Conservation (phyloP, 805 yeast species). For the Teunomyces funiuensis region DNA sequence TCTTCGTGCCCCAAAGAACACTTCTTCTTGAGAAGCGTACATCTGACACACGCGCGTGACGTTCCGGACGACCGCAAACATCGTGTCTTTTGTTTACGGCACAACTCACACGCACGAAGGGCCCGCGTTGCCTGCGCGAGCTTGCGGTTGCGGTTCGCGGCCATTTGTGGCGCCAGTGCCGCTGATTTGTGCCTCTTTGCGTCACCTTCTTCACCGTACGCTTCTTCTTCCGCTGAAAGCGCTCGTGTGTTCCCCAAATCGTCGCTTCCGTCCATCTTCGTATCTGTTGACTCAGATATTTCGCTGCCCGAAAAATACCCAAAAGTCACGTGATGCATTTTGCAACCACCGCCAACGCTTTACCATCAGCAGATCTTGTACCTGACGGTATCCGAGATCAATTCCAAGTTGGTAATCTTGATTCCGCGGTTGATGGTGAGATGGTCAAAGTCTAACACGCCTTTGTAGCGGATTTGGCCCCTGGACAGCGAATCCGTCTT, state of each 20-base stretch:
- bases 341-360: too few species aligned
- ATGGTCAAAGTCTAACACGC: constrained; percentile 33
- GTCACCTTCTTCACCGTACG: neutral
- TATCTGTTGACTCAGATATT: neutral
- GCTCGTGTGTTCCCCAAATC: neutral
- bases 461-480: constrained; percentile 25
- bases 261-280: neutral
- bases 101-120: constrained; percentile 52
- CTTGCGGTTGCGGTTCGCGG: constrained; percentile 9
- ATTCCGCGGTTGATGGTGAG: constrained; percentile 32
- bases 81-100: constrained; percentile 59
- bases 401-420: constrained; percentile 22
- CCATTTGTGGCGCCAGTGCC: neutral
- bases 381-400: constrained; percentile 6
- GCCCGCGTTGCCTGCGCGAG: constrained; percentile 39
- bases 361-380: constrained; percentile 5
- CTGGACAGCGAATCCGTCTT: constrained; percentile 12
- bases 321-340: too few species aligned
- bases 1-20: constrained; percentile 49
- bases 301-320: too few species aligned
- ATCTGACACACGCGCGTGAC: constrained; percentile 53
- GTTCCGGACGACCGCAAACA: constrained; percentile 56
- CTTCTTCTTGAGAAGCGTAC: constrained; percentile 48
- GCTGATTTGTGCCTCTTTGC: neutral
- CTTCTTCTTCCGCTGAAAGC: neutral